Evolutionary conservation across 352 stramenopile species (phyloP).

Genomic region (Phytophthora pinifolia): DNA sequence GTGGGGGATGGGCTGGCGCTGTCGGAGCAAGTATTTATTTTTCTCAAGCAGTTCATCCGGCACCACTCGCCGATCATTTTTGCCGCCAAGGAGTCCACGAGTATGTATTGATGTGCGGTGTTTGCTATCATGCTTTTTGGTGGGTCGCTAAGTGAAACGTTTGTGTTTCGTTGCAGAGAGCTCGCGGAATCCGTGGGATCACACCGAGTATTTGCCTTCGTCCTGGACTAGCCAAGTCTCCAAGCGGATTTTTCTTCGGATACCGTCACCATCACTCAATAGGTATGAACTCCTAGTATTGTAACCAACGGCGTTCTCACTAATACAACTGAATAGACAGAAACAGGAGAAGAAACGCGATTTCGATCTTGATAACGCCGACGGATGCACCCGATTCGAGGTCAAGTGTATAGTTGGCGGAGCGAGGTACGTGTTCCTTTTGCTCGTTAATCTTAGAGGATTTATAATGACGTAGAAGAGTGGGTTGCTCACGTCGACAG

Average conservation of each 20-base stretch:
- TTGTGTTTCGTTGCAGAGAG: constrained; percentile 15
- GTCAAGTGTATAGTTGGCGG: constrained; percentile 44
- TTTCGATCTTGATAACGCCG: not conserved
- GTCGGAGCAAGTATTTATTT: constrained; percentile 62
- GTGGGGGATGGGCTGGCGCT: constrained; percentile 55
- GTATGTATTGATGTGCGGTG: constrained; percentile 19
- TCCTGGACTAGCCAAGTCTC: constrained; percentile 68
- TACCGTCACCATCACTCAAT: constrained; percentile 1
- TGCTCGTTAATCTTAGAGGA: not conserved
- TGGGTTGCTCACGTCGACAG: constrained; percentile 1
- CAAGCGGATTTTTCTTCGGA: constrained; percentile 60
- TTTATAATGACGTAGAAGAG: too few species aligned
- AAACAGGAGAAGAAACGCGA: constrained; percentile 10
- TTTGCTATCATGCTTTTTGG: not conserved
- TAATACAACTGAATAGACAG: constrained; percentile 6
- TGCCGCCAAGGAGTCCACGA: constrained; percentile 43
- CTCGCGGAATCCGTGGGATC: constrained; percentile 40
- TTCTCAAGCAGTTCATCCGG: constrained; percentile 68
- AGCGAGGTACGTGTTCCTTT: constrained; percentile 38
- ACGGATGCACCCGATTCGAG: constrained; percentile 35
- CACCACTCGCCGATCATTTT: constrained; percentile 76
- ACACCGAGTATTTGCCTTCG: constrained; percentile 55
- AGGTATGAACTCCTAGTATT: constrained; percentile 7
- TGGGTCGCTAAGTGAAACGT: not conserved
- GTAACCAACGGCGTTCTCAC: not conserved